A percentile compares a stretch with the other conserved stretches of the same genome.
Evolutionary conservation across 768 basidiomycete genomes (phyloP).

Genomic region (Lanmaoa pseudosensibilis): DNA sequence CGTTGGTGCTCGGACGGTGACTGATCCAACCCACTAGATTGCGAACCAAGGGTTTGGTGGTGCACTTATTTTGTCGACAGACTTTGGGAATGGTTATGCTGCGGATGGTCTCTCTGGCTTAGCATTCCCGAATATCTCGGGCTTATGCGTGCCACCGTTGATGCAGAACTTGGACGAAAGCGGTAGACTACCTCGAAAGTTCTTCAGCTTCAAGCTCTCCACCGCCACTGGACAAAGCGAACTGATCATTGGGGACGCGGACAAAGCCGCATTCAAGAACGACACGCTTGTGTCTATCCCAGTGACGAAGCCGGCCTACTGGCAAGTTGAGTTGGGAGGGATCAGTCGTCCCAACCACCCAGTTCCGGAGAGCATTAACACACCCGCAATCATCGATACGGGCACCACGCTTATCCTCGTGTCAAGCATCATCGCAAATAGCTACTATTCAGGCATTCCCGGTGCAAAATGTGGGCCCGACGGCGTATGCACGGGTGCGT

Average conservation of each 20-base stretch:
- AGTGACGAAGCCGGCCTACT: conserved; percentile 33
- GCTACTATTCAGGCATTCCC: conserved; percentile 26
- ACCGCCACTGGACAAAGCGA: conserved; percentile 16
- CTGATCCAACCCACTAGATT: conserved; percentile 21
- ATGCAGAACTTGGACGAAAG: conserved; percentile 43
- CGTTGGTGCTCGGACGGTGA: background rate
- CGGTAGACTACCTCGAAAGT: conserved; percentile 11
- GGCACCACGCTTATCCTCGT: conserved; percentile 27
- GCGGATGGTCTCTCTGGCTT: conserved; percentile 42
- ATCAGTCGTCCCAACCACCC: conserved; percentile 1
- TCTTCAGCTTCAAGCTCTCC: conserved; percentile 50
- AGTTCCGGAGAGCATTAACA: background rate
- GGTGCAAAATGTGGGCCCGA: conserved; percentile 14
- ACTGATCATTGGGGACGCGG: conserved; percentile 31
- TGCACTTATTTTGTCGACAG: background rate
- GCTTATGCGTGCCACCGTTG: conserved; percentile 31
- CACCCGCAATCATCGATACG: conserved; percentile 35
- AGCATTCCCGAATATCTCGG: conserved; percentile 40
- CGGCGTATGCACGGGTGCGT: conserved; percentile 35
- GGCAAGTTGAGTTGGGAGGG: conserved; percentile 34
- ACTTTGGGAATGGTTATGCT: background rate
- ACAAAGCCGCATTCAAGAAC: conserved; percentile 49
- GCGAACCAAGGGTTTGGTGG: conserved; percentile 33
- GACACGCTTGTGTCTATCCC: conserved; percentile 40
- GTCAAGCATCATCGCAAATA: conserved; percentile 15